Evolutionary conservation across 139 green algal species (phyloP).

Genomic region (Tetradesmus obliquus): DNA sequence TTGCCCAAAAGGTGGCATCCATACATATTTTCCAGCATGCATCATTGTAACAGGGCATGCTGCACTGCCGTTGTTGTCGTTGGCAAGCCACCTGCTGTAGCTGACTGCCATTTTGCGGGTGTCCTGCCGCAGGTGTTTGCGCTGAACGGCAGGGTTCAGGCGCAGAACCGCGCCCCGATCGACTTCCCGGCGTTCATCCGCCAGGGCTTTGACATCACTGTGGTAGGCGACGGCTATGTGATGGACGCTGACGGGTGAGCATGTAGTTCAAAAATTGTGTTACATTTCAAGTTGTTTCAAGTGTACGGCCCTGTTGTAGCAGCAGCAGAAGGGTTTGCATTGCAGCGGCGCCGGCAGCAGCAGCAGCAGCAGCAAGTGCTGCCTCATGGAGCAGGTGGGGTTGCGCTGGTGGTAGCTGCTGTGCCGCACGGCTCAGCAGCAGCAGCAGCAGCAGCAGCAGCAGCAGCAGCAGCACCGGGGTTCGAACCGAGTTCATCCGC

Average conservation of each 20-base stretch:
- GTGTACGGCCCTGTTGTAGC: not conserved
- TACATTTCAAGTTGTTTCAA: not conserved
- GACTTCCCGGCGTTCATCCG: constrained; percentile 92
- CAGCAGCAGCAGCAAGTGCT: no score
- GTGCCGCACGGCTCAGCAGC: no score
- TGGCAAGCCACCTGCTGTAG: not conserved
- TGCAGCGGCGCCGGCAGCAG: not conserved
- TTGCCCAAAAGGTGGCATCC: not conserved
- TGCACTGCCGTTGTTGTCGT: no score
- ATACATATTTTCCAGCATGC: not conserved
- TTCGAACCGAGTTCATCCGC: no score
- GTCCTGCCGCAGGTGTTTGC: constrained; percentile 69
- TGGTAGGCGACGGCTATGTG: constrained; percentile 74
- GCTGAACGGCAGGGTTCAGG: constrained; percentile 87
- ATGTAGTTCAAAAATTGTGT: not conserved
- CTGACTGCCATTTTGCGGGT: not conserved
- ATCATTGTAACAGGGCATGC: not conserved
- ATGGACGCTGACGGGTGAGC: constrained; percentile 57
- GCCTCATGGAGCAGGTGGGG: no score
- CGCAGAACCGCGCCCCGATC: constrained; percentile 81
- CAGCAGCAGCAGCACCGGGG: no score
- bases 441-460: no score
- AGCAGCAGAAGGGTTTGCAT: not conserved
- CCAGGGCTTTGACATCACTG: constrained; percentile 92
- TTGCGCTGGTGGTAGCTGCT: no score